Evolutionary conservation across 257 asterid species (phyloP).

Genomic region (Coffea eugenioides): DNA sequence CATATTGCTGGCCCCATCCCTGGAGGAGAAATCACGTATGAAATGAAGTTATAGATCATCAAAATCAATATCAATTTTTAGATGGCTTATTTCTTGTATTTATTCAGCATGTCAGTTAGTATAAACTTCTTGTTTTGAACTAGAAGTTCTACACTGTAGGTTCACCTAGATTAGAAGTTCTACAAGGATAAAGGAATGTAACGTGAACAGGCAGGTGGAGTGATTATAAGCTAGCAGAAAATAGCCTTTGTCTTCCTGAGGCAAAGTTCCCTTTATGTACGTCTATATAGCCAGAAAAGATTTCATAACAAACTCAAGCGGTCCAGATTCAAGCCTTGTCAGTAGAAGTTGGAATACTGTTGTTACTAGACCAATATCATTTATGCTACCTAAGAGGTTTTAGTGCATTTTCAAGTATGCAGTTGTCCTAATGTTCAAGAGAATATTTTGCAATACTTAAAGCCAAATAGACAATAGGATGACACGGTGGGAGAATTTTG

Average conservation of each 20-base stretch:
- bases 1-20: constrained; percentile 53
- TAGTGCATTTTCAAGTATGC: too few relatives aligned
- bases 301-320: too few relatives aligned
- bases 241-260: background rate
- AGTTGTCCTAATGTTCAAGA: too few relatives aligned
- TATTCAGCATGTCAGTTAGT: background rate
- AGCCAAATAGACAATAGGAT: background rate
- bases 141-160: background rate
- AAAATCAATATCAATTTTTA: background rate
- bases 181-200: background rate
- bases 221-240: background rate
- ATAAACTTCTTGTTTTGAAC: background rate
- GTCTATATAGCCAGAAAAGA: too few relatives aligned
- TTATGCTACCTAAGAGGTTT: too few relatives aligned
- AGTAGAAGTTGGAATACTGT: too few relatives aligned
- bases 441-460: too few relatives aligned
- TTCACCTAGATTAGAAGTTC: too few relatives aligned
- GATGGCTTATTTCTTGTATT: background rate
- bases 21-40: constrained; percentile 19
- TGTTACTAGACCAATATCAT: background rate
- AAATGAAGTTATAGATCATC: background rate
- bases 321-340: too few relatives aligned
- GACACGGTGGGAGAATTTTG: background rate
- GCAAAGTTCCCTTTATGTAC: too few relatives aligned
- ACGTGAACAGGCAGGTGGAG: background rate